Conservation (phyloP, 2,329 filamentous ascomycete species). For the Cercospora sesami region DNA sequence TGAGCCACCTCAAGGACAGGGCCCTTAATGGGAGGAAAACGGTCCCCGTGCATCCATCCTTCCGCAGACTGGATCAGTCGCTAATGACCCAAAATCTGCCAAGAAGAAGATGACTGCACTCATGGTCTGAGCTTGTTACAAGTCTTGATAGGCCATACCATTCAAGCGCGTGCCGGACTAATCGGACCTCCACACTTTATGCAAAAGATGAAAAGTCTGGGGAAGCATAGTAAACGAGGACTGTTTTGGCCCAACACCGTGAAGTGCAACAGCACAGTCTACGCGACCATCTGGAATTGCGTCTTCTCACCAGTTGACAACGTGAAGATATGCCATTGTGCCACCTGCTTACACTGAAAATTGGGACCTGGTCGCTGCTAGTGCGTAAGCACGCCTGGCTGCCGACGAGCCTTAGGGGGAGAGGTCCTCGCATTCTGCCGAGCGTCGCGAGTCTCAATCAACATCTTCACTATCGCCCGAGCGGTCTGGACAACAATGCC, state of each 20-base stretch:
- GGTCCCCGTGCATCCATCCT: background rate
- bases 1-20: too few species aligned
- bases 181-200: background rate
- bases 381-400: background rate
- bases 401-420: background rate
- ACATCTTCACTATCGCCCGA: background rate
- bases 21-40: too few species aligned
- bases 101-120: background rate
- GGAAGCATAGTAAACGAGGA: background rate
- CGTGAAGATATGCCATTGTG: background rate
- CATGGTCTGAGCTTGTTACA: background rate
- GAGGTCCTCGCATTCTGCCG: background rate
- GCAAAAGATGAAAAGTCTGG: background rate
- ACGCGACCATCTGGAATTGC: background rate
- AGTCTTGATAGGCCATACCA: background rate
- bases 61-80: background rate
- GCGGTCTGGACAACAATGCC: background rate
- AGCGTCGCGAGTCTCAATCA: background rate
- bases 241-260: background rate
- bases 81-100: background rate
- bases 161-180: background rate
- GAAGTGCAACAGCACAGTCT: background rate
- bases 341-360: background rate
- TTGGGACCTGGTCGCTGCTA: background rate
- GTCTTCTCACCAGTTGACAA: background rate